These are phyloP conservation scores for Aeschynomene evenia DNA, from an alignment of 306 rosid species.

Conservation along the genomic window DNA sequence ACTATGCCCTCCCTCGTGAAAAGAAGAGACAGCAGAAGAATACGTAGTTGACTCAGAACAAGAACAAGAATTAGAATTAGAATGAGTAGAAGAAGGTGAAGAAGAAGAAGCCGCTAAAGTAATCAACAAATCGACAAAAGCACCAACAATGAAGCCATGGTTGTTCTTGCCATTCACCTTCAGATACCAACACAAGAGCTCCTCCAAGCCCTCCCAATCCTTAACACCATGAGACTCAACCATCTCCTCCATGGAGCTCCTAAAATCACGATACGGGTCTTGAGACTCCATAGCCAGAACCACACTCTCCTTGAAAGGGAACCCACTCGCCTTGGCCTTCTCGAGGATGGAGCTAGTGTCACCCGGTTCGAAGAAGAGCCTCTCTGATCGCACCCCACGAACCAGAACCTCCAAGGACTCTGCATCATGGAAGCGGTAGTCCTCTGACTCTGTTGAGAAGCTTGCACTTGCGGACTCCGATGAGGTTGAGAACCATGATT, in stretches of 20 bases:
- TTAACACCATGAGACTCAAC: conserved; percentile 64
- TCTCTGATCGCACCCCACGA: conserved; percentile 61
- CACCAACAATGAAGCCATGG: conserved; percentile 68
- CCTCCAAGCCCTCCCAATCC: conserved; percentile 77
- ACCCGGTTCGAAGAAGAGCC: conserved; percentile 74
- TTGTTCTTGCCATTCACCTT: conserved; percentile 59
- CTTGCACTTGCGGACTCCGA: conserved; percentile 53
- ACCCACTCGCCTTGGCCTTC: conserved; percentile 33
- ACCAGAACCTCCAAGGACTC: conserved; percentile 59
- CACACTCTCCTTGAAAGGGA: conserved; percentile 58
- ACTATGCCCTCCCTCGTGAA: conserved; percentile 1
- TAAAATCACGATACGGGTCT: conserved; percentile 67
- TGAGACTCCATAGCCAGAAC: conserved; percentile 69
- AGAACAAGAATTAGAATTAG: neutral
- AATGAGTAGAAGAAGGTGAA: neutral
- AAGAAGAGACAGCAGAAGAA: conserved; percentile 53
- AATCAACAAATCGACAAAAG: conserved; percentile 71
- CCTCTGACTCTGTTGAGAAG: conserved; percentile 62
- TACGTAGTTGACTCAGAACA: conserved; percentile 39
- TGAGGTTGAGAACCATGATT: conserved; percentile 67
- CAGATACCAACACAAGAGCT: conserved; percentile 66
- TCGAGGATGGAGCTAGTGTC: conserved; percentile 59
- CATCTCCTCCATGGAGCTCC: conserved; percentile 88
- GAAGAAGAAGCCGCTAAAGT: conserved; percentile 26
- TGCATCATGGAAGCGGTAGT: conserved; percentile 21